Evolutionary conservation across 2,329 filamentous ascomycete genomes (phyloP), one percentile per base, ranked within the genome.

Genomic region (Claviceps spartinae): DNA sequence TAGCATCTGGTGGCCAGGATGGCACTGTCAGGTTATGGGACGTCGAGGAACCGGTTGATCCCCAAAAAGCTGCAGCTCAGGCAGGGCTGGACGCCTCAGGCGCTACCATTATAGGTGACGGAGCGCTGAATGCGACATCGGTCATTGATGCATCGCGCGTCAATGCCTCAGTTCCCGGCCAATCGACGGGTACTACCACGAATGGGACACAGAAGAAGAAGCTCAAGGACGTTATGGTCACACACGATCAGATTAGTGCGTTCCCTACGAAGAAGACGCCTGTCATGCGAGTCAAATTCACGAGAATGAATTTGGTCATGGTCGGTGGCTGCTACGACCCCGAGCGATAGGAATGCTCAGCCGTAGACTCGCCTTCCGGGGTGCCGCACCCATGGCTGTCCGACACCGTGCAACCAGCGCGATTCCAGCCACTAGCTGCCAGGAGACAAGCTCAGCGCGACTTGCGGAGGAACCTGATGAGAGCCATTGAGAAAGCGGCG

Each of bases 241-340:
- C 85, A 0, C 84, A 89, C 0, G 93, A 98, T 63, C 93, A 97
- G 69, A 94, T 98, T 69, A 88, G 82, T 57, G 90, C 88, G 1
- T 97, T 96, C 64, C 83, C 88, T 0, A 97, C 93, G 4, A 98
- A 98, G 78, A 95, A 95, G 71, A 91, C 86, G 16, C 90, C 91
- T 0, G 87, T 97, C 11, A 87, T 94, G 68, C 93, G 91, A 69
- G 90, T 95, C 51, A 81, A 85, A 62, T 96, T 96, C 62, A 97
- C 93, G 3, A 77, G 88, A 55, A 96, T 95, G 88, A 98, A 98
- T 65, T 69, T 97, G 58, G 85, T 96, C 13, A 75, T 97, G 55
- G 89, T 89, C 22, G 88, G 86, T 47, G 88, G 90, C 24, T 83
- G 79, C 61, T 83, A 81, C 60, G 75, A 81, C 50, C 74, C 77